Conservation (phyloP, 495 filamentous ascomycete genomes). For the Letharia columbiana region DNA sequence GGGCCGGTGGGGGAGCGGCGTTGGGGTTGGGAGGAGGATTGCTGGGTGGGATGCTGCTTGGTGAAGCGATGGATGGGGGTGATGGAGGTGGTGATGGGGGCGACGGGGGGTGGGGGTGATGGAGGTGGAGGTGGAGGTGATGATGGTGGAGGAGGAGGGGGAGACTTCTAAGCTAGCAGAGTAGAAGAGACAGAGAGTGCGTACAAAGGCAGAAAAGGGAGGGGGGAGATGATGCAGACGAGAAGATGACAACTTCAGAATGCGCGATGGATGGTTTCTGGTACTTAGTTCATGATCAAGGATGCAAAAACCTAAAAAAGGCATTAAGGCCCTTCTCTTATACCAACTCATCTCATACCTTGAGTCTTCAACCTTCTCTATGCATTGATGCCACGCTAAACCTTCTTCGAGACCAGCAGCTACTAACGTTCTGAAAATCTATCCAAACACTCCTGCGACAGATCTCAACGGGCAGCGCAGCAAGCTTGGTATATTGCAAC, state of each 20-base stretch:
- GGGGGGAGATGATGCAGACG: background rate
- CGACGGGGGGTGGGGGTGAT: slow-evolving; percentile 30
- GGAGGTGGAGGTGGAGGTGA: slow-evolving; percentile 36
- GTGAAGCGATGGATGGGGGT: slow-evolving; percentile 52
- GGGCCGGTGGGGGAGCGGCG: slow-evolving; percentile 59
- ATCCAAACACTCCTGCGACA: too few relatives aligned
- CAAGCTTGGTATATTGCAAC: too few relatives aligned
- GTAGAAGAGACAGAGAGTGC: background rate
- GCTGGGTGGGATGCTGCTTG: slow-evolving; percentile 60
- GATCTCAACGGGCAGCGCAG: too few relatives aligned
- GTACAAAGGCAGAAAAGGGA: background rate
- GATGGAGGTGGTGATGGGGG: slow-evolving; percentile 33
- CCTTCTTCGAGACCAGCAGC: too few relatives aligned
- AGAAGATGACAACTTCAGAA: background rate
- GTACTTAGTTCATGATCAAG: background rate
- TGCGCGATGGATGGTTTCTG: background rate
- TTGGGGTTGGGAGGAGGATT: slow-evolving; percentile 71
- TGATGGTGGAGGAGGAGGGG: slow-evolving; percentile 40
- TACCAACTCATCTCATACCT: background rate
- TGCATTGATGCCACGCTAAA: too few relatives aligned
- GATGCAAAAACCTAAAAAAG: background rate
- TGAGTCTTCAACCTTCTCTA: background rate
- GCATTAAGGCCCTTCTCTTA: background rate
- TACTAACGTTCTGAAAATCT: too few relatives aligned
- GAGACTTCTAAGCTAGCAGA: slow-evolving; percentile 29